Evolutionary conservation across 2,329 filamentous ascomycete genomes (phyloP).

Genomic region (Fusarium napiforme): DNA sequence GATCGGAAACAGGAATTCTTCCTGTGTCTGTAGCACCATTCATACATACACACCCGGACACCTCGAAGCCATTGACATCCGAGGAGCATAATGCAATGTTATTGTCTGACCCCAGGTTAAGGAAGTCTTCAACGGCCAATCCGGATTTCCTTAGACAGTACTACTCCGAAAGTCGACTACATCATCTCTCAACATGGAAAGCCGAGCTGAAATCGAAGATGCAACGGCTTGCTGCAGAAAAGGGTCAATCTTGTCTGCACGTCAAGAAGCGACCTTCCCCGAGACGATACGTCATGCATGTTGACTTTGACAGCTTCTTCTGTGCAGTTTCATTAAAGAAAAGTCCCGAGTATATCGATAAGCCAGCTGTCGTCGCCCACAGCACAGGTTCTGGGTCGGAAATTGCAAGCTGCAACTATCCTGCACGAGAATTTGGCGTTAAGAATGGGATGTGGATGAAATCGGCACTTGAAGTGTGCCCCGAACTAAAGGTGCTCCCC

Average conservation of each 20-base stretch:
- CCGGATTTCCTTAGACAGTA: constrained; percentile 94
- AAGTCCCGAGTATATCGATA: constrained; percentile 77
- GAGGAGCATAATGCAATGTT: constrained; percentile 93
- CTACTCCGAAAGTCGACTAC: constrained; percentile 92
- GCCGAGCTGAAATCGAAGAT: constrained; percentile 90
- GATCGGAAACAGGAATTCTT: not conserved
- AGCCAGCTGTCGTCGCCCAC: constrained; percentile 90
- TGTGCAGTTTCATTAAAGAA: constrained; percentile 88
- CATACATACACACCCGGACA: constrained; percentile 19
- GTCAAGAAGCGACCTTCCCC: constrained; percentile 68
- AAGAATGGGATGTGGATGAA: constrained; percentile 99
- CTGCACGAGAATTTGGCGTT: constrained; percentile 84
- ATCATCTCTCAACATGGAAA: constrained; percentile 97
- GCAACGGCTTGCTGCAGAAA: constrained; percentile 81
- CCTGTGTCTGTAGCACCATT: not conserved
- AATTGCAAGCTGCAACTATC: constrained; percentile 97
- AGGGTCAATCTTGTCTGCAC: constrained; percentile 57
- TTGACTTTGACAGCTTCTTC: constrained; percentile 99
- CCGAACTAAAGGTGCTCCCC: constrained; percentile 87
- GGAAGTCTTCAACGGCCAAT: constrained; percentile 90
- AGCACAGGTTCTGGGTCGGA: constrained; percentile 87
- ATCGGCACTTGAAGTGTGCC: constrained; percentile 81
- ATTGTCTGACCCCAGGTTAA: constrained; percentile 83
- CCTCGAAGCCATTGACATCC: constrained; percentile 77
- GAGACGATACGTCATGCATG: constrained; percentile 88